Evolutionary conservation across 345 rosid species (phyloP), one percentile per base, ranked within the genome.

Genomic region (Sonneratia caseolaris): DNA sequence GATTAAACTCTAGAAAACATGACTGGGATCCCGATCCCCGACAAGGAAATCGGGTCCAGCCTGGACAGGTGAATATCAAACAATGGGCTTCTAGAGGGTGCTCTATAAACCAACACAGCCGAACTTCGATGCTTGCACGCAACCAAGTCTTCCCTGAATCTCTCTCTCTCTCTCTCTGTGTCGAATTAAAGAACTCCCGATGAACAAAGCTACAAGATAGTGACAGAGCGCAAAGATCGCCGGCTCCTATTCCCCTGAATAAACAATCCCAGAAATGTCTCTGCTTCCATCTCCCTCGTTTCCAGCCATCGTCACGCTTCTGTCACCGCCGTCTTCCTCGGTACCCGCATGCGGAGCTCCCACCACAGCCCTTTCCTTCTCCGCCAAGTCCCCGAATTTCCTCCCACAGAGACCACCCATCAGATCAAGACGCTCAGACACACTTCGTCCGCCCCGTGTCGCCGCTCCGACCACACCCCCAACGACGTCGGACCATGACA

Each of bases 391-490:
- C 72, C 72, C 74, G 1, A 75, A 37, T 70, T 64, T 65, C 49
- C 62, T 70, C 70, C n/a, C 61, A 11, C 38, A 16, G 7, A 62
- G 36, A 49, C 38, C 47, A 35, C 37, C 72, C 73, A 38, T 7
- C 68, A 16, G 69, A 16, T 48, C 61, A 22, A 64, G 64, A 66
- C 43, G 22, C 64, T 37, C 32, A 15, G 40, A 64, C 24, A 4
- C 78, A 42, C 61, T 71, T 56, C 84, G 85, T 51, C 51, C 87
- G 18, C 84, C 79, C 7, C 91, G 88, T 12, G 90, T 91, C 19
- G 90, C 96, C 51, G 88, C 91, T 4, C 84, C 88, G 43, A 79
- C 88, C 0, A 74, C 77, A 2, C 82, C 91, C 32, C 59, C 81
- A 16, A 70, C 85, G 68, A 73, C 80, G 71, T 70, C 80, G 59